Conservation (phyloP, 2,329 filamentous ascomycete genomes). For the Podosphaera xanthii region DNA sequence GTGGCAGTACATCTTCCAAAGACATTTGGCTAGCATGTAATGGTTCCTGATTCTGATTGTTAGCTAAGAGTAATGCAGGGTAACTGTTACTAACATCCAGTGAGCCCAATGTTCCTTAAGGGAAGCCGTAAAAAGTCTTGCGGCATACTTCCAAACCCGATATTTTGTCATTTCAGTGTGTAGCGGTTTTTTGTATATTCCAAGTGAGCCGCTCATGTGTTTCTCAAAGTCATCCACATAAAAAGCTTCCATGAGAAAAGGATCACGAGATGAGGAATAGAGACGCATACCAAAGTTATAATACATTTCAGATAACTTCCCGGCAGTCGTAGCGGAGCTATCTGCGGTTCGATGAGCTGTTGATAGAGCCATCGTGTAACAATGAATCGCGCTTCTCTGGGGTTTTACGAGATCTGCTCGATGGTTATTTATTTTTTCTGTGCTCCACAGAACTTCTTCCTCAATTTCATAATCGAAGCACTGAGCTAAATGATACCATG, state of each 20-base stretch:
- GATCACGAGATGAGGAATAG: conserved; percentile 45
- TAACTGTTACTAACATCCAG: conserved; percentile 30
- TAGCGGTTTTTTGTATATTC: conserved; percentile 32
- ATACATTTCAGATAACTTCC: conserved; percentile 40
- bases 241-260: conserved; percentile 45
- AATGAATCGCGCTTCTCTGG: conserved; percentile 18
- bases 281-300: conserved; percentile 44
- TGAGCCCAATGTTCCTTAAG: conserved; percentile 32
- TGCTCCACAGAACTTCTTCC: conserved; percentile 20
- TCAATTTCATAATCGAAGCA: conserved; percentile 20
- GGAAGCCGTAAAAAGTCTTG: conserved; percentile 34
- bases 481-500: conserved; percentile 20
- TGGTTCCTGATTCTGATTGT: conserved; percentile 25
- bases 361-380: conserved; percentile 41
- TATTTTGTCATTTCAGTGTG: conserved; percentile 35
- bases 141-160: conserved; percentile 41
- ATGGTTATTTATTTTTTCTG: conserved; percentile 20
- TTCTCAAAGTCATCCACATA: conserved; percentile 35
- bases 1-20: conserved; percentile 44
- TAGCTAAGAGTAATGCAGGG: neutral
- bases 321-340: conserved; percentile 26
- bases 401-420: conserved; percentile 15
- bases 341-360: conserved; percentile 34
- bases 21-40: conserved; percentile 47
- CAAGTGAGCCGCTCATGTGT: conserved; percentile 30